These are phyloP conservation scores for Terfezia claveryi DNA, from an alignment of 495 filamentous ascomycete genomes.

Conservation along the genomic window DNA sequence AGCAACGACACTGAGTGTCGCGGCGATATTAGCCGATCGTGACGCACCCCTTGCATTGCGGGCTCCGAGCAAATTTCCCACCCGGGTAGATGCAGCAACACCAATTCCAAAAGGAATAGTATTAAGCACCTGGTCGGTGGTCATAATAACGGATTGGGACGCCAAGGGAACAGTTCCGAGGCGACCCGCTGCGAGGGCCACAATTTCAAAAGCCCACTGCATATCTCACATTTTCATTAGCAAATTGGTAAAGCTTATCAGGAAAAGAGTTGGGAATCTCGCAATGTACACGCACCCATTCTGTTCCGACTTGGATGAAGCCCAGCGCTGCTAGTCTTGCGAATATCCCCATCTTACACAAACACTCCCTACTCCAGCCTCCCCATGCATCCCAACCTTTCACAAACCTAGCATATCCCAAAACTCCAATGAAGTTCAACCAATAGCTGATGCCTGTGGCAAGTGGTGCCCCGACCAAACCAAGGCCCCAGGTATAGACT, in stretches of 20 bases:
- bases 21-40: constrained; percentile 55
- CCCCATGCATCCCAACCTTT: constrained; percentile 69
- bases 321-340: constrained; percentile 55
- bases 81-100: constrained; percentile 55
- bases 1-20: constrained; percentile 46
- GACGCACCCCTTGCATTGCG: constrained; percentile 44
- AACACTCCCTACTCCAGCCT: constrained; percentile 44
- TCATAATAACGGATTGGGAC: constrained; percentile 86
- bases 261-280: not conserved
- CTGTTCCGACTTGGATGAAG: constrained; percentile 72
- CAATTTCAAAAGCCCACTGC: constrained; percentile 78
- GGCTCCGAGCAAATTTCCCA: constrained; percentile 67
- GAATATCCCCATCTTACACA: constrained; percentile 49
- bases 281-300: constrained; percentile 33
- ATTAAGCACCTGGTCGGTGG: constrained; percentile 76
- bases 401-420: constrained; percentile 58
- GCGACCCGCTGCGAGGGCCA: constrained; percentile 67
- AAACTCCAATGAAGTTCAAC: constrained; percentile 49
- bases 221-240: not conserved
- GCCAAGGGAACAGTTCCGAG: constrained; percentile 68
- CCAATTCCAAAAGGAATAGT: constrained; percentile 84
- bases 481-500: constrained; percentile 39
- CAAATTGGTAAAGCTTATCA: not conserved
- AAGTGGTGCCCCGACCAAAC: constrained; percentile 59
- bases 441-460: constrained; percentile 65